A percentile compares a stretch with the other conserved stretches of the same genome.
These are phyloP conservation scores for Nissolia schottii DNA, from an alignment of 306 rosid species.

Conservation along the genomic window DNA sequence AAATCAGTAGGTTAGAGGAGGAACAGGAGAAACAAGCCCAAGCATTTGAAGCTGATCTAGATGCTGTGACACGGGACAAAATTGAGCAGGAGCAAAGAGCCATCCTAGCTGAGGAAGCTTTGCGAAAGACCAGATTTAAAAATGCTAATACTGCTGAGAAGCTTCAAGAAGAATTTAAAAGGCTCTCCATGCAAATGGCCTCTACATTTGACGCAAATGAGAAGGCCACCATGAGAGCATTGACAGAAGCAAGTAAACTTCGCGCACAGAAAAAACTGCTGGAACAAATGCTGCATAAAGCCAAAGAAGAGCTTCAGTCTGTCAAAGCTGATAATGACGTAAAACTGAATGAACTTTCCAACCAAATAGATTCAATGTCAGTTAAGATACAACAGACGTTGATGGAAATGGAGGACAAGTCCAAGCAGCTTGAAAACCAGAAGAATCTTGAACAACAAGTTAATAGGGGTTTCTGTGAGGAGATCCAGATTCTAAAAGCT, in stretches of 20 bases:
- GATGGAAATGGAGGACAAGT: conserved; percentile 50
- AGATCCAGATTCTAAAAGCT: conserved; percentile 43
- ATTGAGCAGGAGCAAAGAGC: conserved; percentile 94
- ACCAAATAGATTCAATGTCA: conserved; percentile 43
- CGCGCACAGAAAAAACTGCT: conserved; percentile 54
- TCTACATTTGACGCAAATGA: conserved; percentile 80
- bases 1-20: conserved; percentile 60
- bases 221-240: conserved; percentile 66
- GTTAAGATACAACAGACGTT: conserved; percentile 49
- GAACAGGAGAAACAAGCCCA: conserved; percentile 73
- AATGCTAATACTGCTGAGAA: conserved; percentile 77
- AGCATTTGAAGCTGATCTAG: conserved; percentile 71
- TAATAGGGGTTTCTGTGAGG: conserved; percentile 37
- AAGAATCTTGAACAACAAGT: conserved; percentile 42
- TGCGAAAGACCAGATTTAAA: conserved; percentile 62
- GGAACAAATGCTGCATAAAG: conserved; percentile 60
- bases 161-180: conserved; percentile 83
- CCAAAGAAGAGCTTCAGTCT: conserved; percentile 54
- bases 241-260: conserved; percentile 68
- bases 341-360: conserved; percentile 49
- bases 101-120: conserved; percentile 79
- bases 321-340: conserved; percentile 45
- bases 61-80: conserved; percentile 54
- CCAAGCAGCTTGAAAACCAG: conserved; percentile 57
- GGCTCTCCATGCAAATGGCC: conserved; percentile 80